Base-by-base conservation (phyloP, 2,329 filamentous ascomycete species). In the Thielaviopsis ethacetica region DNA sequence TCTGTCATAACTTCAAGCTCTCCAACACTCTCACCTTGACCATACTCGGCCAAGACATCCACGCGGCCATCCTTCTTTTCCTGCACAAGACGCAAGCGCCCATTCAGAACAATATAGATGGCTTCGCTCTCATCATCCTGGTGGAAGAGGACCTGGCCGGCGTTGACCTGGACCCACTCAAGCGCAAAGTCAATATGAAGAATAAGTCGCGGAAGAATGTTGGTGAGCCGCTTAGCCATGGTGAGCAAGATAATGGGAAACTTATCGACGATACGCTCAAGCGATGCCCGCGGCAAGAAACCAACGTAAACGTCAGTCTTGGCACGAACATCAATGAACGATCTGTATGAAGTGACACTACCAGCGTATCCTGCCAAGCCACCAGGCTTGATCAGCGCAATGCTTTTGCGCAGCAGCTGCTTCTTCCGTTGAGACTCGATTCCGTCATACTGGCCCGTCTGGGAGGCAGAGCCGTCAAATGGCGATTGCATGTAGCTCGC, bases 221-320 rank as follows among this genome's bases (percentile, higher is more conserved):
- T 91, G 0, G 94, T 97, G 61, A 98, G 74, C 54, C 93, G 79
- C 72, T 98, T 98, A 0, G 93, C 93, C 85, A 98, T 91, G 0
- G 94, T 98, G 53, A 98, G 75, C 10, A 98, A 74, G 3, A 97
- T 86, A 49, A 95, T 88, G 0, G 93, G 93, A 67, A 96, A 93
- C 64, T 83, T 84, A 64, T 98, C 93, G 1, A 95, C 89, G 53
- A 98, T 93, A 63, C 90, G 81, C 68, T 98, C 93, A 27, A 98
- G 77, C 0, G 90, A 87, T 0, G 83, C 79, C 30, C 90, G 80
- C 0, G 93, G 93, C 13, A 98, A 74, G 64, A 98, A 98, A 0
- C 93, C 93, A 15, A 98, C 93, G 66, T 96, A 97, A 1, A 97
- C 93, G 71, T 98, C 93, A 0, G 94, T 98, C 72, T 97, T 97